Base-by-base conservation (phyloP, 2,329 filamentous ascomycete species). In the Fusarium dimerum region DNA sequence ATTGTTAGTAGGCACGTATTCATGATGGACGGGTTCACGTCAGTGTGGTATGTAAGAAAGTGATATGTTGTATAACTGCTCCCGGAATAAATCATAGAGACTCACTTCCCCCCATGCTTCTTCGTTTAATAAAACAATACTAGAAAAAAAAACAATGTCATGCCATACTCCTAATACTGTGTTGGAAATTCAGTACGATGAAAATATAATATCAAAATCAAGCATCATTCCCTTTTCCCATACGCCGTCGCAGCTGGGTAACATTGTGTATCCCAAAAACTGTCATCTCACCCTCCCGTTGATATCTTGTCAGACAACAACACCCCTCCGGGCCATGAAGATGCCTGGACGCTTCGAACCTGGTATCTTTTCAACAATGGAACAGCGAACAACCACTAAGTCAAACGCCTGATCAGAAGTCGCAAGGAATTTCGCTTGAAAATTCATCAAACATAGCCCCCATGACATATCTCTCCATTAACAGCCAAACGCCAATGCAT, bases 401-500 rank as follows among this genome's bases (percentile, higher is more conserved):
- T 51, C 47, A 52, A 54, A 52, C 43, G 48, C 44, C 47, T 48
- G 40, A 43, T 45, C 29, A 57, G 52, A 54, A 54, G 50, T 59
- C 52, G 52, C 48, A 59, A 60, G 52, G 63, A 54, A 56, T 51
- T 55, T 54, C 47, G 53, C 45, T 52, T 59, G 48, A 48, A 54
- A 49, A 56, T 51, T 62, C 55, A 65, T 60, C 56, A 61, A 54
- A 64, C 48, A 61, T 50, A 51, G 50, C 41, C 58, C 59, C 7
- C 20, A 26, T 26, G 20, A 26, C 55, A 52, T 56, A 50, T 45
- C 48, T 55, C 56, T 49, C 56, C 55, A 55, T 59, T 54, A 45
- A 50, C 48, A 66, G 57, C 63, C 63, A 57, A 77, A 76, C 73
- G 72, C 75, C 74, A 69, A 68, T 68, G 68, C 66, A 76, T 75